Conservation (phyloP, 106 monocot genomes). For the Dendrobium chrysotoxum region DNA sequence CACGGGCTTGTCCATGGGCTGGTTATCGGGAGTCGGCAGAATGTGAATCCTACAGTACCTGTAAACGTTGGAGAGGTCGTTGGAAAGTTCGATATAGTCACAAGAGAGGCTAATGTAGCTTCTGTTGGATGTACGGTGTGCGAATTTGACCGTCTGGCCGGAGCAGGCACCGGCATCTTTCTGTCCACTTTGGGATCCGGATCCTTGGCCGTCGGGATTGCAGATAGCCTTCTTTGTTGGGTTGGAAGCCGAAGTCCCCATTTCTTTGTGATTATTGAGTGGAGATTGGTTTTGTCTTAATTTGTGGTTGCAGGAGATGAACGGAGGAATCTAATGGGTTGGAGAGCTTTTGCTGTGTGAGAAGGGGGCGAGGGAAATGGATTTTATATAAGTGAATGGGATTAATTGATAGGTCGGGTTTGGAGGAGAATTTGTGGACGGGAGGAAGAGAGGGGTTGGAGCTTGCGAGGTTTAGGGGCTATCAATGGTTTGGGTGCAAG, state of each 20-base stretch:
- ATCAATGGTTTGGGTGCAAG: not conserved
- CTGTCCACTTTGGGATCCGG: not conserved
- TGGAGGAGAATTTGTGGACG: not conserved
- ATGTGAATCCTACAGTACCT: slow-evolving; percentile 34
- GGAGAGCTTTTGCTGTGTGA: too few species aligned
- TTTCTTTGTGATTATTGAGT: not conserved
- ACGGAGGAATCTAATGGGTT: not conserved
- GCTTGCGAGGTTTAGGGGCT: not conserved
- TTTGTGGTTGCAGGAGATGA: too few species aligned
- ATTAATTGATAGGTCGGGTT: not conserved
- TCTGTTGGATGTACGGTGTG: slow-evolving; percentile 47
- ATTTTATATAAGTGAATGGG: not conserved
- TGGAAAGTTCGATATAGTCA: slow-evolving; percentile 31
- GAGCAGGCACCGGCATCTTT: too few species aligned
- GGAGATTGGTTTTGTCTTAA: not conserved
- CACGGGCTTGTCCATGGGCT: slow-evolving; percentile 27
- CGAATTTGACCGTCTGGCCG: slow-evolving; percentile 42
- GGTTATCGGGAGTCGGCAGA: slow-evolving; percentile 32
- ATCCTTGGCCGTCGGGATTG: not conserved
- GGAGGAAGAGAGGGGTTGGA: not conserved
- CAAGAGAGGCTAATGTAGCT: slow-evolving; percentile 31
- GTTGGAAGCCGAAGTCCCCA: too few species aligned
- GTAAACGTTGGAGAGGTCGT: slow-evolving; percentile 27
- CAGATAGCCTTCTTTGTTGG: too few species aligned
- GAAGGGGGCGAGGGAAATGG: too few species aligned